Evolutionary conservation across 495 filamentous ascomycete genomes (phyloP).

Genomic region (Penicillium taxi): DNA sequence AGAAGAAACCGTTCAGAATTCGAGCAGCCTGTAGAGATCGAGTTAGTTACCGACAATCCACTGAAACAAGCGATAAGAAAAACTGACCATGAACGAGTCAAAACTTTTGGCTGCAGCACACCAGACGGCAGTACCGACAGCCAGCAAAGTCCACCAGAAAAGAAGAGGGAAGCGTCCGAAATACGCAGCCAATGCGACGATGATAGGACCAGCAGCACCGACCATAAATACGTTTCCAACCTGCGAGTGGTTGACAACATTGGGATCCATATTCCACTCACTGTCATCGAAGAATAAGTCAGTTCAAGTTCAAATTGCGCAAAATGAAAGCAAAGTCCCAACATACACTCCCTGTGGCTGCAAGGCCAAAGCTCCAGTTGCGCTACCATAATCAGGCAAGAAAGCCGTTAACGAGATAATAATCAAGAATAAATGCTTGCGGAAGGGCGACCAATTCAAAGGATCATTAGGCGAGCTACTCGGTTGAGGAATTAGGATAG

Average conservation of each 20-base stretch:
- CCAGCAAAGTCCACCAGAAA: constrained; percentile 48
- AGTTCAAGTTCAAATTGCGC: background rate
- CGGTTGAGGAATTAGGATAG: constrained; percentile 54
- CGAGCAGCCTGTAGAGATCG: constrained; percentile 37
- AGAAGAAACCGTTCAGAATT: constrained; percentile 57
- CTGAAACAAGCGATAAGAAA: background rate
- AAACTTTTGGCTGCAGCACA: constrained; percentile 47
- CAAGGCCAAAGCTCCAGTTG: constrained; percentile 46
- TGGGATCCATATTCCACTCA: constrained; percentile 38
- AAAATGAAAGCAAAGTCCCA: background rate
- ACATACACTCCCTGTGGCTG: constrained; percentile 42
- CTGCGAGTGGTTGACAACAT: constrained; percentile 47
- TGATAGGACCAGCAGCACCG: constrained; percentile 48
- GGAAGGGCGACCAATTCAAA: constrained; percentile 48
- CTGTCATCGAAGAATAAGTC: constrained; percentile 9
- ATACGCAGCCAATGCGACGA: constrained; percentile 47
- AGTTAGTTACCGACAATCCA: background rate
- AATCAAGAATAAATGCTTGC: constrained; percentile 48
- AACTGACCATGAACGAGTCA: constrained; percentile 41
- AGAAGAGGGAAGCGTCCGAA: constrained; percentile 52
- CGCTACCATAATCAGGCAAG: constrained; percentile 50
- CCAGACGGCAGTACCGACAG: constrained; percentile 44
- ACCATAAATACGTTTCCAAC: constrained; percentile 54
- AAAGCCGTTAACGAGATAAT: constrained; percentile 48
- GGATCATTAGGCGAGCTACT: constrained; percentile 49